Percentiles rank a stretch among this genome's conserved stretches.
Conservation (phyloP, 352 stramenopile species). For the Pythium myriotylum region DNA sequence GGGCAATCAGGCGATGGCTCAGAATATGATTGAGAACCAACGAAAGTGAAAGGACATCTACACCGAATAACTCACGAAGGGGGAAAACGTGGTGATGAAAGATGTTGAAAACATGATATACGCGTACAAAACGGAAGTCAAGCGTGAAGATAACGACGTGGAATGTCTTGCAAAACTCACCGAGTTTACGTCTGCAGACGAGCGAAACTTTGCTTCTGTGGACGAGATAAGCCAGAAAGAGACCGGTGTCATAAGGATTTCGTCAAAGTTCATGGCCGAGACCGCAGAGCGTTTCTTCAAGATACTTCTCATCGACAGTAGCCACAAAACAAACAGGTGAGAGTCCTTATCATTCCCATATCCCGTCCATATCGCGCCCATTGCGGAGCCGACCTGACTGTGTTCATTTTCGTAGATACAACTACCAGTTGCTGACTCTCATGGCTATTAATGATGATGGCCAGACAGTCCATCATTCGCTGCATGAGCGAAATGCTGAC, state of each 20-base stretch:
- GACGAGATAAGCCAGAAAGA: constrained; percentile 1
- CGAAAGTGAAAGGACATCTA: constrained; percentile 7
- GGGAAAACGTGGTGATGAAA: constrained; percentile 6
- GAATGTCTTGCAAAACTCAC: not conserved
- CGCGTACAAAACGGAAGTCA: not conserved
- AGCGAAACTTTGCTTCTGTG: constrained; percentile 1
- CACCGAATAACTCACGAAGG: constrained; percentile 2
- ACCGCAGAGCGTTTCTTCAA: constrained; percentile 6
- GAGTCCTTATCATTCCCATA: too few relatives aligned
- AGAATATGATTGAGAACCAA: not conserved
- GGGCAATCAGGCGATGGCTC: not conserved
- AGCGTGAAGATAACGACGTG: not conserved
- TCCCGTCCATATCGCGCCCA: too few relatives aligned
- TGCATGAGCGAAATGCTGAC: constrained; percentile 24
- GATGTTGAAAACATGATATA: constrained; percentile 16
- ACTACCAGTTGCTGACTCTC: constrained; percentile 30
- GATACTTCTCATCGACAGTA: constrained; percentile 15
- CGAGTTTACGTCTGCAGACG: constrained; percentile 6
- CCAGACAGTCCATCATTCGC: constrained; percentile 19
- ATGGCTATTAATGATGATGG: constrained; percentile 31
- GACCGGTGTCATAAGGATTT: constrained; percentile 16
- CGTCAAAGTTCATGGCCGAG: constrained; percentile 11
- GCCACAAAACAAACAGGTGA: constrained; percentile 26
- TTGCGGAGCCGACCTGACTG: too few relatives aligned
- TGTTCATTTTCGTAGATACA: too few relatives aligned